phyloP scores from a whole-genome alignment of 2,329 filamentous ascomycete genomes.

The Sporothrix brasiliensis region DNA sequence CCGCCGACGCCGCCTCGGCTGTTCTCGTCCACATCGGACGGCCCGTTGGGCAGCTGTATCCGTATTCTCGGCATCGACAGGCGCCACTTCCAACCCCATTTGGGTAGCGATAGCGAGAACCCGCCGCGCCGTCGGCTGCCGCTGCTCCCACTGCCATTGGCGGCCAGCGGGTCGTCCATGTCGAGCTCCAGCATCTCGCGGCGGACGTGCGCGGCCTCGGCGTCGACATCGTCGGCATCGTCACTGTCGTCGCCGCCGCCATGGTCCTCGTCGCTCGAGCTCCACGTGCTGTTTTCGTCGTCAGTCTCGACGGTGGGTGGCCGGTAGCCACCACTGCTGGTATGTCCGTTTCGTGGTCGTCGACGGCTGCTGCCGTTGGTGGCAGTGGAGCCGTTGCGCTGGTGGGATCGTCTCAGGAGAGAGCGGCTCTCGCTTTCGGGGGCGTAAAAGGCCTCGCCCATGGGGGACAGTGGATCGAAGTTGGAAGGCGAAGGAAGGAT shows the following conservation, averaged over 20 bases:
- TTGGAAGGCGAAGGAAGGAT: constrained; percentile 28
- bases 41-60: constrained; percentile 47
- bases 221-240: constrained; percentile 46
- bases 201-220: constrained; percentile 68
- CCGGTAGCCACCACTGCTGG: constrained; percentile 63
- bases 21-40: constrained; percentile 36
- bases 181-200: constrained; percentile 89
- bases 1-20: constrained; percentile 22
- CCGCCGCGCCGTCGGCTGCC: constrained; percentile 39
- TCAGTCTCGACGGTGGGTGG: constrained; percentile 80
- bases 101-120: constrained; percentile 55
- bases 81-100: constrained; percentile 59
- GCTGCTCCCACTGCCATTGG: constrained; percentile 33
- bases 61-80: constrained; percentile 50
- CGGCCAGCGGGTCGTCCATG: constrained; percentile 66
- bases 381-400: constrained; percentile 45
- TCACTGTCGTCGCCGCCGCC: constrained; percentile 44
- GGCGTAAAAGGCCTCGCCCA: constrained; percentile 65
- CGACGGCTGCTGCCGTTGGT: constrained; percentile 35
- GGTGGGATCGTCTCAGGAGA: constrained; percentile 61
- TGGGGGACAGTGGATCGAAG: constrained; percentile 57
- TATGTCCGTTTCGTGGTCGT: constrained; percentile 1
- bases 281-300: constrained; percentile 63
- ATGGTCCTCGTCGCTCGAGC: constrained; percentile 51
- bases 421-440: constrained; percentile 75